These are phyloP conservation scores for Austropuccinia psidii DNA, from an alignment of 1,284 basidiomycete species.

Conservation along the genomic window DNA sequence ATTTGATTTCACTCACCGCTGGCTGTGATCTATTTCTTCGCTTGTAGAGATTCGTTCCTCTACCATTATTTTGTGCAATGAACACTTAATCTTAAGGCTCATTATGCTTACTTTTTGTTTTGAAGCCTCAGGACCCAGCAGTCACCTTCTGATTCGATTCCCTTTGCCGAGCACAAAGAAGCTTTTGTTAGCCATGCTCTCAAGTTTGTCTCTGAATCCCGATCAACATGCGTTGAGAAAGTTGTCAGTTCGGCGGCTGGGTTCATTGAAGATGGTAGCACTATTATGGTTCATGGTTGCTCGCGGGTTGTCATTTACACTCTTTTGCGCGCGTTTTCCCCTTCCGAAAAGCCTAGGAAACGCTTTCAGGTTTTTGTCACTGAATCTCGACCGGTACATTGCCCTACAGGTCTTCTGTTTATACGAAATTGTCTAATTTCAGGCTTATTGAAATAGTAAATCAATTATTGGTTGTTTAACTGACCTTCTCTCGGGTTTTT, in stretches of 20 bases:
- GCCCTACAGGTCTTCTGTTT: constrained; percentile 31
- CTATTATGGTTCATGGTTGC: constrained; percentile 93
- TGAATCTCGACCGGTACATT: constrained; percentile 80
- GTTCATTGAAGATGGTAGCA: constrained; percentile 38
- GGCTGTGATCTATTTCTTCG: constrained; percentile 82
- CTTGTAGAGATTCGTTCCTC: constrained; percentile 75
- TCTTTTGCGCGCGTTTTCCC: constrained; percentile 56
- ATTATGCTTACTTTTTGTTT: constrained; percentile 43
- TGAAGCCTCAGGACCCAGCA: constrained; percentile 42
- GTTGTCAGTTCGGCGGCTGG: constrained; percentile 10
- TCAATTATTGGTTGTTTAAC: background rate
- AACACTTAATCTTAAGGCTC: constrained; percentile 60
- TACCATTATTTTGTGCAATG: too few species aligned
- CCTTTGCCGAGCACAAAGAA: constrained; percentile 69
- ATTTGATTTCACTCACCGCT: constrained; percentile 77
- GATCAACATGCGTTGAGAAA: constrained; percentile 50
- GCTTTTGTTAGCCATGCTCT: constrained; percentile 70
- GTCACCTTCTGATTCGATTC: constrained; percentile 48
- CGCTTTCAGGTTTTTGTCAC: constrained; percentile 96
- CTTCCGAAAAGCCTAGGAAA: constrained; percentile 71
- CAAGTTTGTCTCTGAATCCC: constrained; percentile 65
- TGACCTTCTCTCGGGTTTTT: background rate
- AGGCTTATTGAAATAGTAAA: background rate
- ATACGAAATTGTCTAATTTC: background rate
- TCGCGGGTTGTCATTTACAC: constrained; percentile 94